Evolutionary conservation across 2,329 filamentous ascomycete genomes (phyloP), one percentile per base, ranked within the genome.

Genomic region (Phaeosphaeria sp.): DNA sequence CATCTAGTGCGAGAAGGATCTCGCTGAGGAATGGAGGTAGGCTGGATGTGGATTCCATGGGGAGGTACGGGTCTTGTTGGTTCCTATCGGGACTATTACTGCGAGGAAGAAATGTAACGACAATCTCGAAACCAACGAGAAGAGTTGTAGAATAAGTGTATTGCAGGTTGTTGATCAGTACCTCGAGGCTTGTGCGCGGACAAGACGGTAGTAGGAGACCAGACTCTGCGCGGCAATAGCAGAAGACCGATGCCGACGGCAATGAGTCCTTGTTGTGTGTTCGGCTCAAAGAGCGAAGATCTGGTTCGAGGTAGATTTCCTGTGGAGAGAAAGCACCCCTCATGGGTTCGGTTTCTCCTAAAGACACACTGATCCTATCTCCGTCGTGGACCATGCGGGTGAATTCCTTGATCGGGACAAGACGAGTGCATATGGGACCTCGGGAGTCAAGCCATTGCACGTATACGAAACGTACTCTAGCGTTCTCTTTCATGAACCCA

Each of bases 401-500:
- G 54, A 81, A 81, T 33, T 78, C 73, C 33, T 71, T 69, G 44
- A 90, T 82, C 0, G 91, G 90, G 1, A 95, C 77, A 60, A 92
- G 84, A 2, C 90, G 85, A 63, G 87, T 83, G 17, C 90, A 84
- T 0, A 87, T 74, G 2, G 85, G 89, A 1, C 87, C 86, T n/a
- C 90, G 92, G 74, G 90, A 89, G 75, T 96, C 92, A 22, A 90
- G 80, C 87, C 90, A 96, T 74, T 90, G 89, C 13, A 94, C 79
- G 60, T 91, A 88, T 18, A 96, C 76, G 68, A 89, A 93, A 59
- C 88, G 86, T 4, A 87, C 78, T 0, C 78, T 73, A 0, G 82
- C 76, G 54, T 88, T 81, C 18, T 77, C 72, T 18, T 77, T 72
- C 10, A 87, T 72, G 66, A 89, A 87, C 0, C 69, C 66, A 15